Evolutionary conservation across 805 yeast species (phyloP).

Genomic region (Candida michaelii): DNA sequence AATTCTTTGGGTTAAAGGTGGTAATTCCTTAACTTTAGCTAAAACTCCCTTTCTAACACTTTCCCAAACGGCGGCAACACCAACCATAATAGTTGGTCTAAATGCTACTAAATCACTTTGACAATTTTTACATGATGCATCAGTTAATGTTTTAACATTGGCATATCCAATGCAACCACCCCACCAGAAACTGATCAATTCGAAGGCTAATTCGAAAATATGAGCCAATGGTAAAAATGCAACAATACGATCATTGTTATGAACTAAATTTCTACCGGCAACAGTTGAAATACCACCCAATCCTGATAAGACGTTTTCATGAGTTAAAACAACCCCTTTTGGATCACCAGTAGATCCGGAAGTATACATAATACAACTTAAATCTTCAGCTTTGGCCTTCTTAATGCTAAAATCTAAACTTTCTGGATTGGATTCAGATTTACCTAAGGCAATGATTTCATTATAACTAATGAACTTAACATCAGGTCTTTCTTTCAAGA

Average conservation of each 20-base stretch:
- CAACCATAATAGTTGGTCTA: conserved; percentile 93
- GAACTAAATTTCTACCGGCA: conserved; percentile 53
- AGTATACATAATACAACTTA: conserved; percentile 81
- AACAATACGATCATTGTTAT: conserved; percentile 66
- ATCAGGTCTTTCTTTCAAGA: conserved; percentile 73
- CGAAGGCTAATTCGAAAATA: conserved; percentile 89
- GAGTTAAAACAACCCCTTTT: conserved; percentile 75
- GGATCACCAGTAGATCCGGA: conserved; percentile 87
- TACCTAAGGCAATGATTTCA: conserved; percentile 68
- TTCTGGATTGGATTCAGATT: conserved; percentile 39
- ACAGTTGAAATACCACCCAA: conserved; percentile 75
- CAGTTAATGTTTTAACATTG: conserved; percentile 85
- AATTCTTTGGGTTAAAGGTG: conserved; percentile 67
- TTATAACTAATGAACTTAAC: conserved; percentile 62
- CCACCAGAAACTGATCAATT: conserved; percentile 79
- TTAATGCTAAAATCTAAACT: conserved; percentile 22
- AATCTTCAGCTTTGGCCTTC: conserved; percentile 52
- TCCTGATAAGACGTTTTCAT: conserved; percentile 75
- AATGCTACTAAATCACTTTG: conserved; percentile 83
- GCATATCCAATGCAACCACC: conserved; percentile 91
- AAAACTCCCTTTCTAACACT: conserved; percentile 88
- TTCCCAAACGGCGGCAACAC: conserved; percentile 99
- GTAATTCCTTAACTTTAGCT: conserved; percentile 66
- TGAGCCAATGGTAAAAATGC: conserved; percentile 95
- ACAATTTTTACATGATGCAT: conserved; percentile 78